Base-by-base conservation (phyloP, 768 basidiomycete genomes). In the Leccinum rimulosum region DNA sequence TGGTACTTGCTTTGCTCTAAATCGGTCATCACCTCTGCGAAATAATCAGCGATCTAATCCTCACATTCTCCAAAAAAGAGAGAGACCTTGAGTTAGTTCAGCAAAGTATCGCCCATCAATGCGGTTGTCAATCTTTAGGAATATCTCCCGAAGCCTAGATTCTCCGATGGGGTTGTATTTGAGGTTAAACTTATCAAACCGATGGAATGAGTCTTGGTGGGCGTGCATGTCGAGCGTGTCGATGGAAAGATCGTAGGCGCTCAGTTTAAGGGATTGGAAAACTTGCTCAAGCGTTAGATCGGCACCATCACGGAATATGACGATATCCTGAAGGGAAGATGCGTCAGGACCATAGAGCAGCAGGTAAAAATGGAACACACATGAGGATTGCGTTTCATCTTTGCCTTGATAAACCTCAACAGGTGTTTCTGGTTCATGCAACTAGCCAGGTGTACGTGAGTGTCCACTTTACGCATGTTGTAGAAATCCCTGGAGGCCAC, bases 341-440 rank as follows among this genome's bases (percentile, higher is more conserved):
- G 36, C 4, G n/a, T 61, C 9, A 61, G 7, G 9, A 3, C 6
- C 25, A 25, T 19, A 38, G 4, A 38, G 28, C 27, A 52, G 52
- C 19, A 25, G 54, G 38, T 47, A 36, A 15, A 35, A 36, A 55
- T 17, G 48, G 50, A 31, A 68, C 82, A 47, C 57, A 92, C 93
- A 51, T 95, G 69, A 2, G 94, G 88, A 64, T 80, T 86, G 25
- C 85, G 86, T 76, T 94, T 95, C 93, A 97, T 95, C 72, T 96
- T 96, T n/a, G 88, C 86, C 74, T 99, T 99, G 79, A 99, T 98
- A 76, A 99, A 98, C 9, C 97, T 93, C 12, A 99, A 78, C 19
- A 99, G 77, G 76, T 99, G 97, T 73, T 99, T 99, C 74, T 99
- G 97, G 72, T 99, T 99, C 95, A 98, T 98, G 75, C 93, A 92